A percentile compares a stretch with the other conserved stretches of the same genome.
These are phyloP conservation scores for Physcomitrium patens DNA, from an alignment of 225 moss, liverwort and hornwort species.

Conservation along the genomic window DNA sequence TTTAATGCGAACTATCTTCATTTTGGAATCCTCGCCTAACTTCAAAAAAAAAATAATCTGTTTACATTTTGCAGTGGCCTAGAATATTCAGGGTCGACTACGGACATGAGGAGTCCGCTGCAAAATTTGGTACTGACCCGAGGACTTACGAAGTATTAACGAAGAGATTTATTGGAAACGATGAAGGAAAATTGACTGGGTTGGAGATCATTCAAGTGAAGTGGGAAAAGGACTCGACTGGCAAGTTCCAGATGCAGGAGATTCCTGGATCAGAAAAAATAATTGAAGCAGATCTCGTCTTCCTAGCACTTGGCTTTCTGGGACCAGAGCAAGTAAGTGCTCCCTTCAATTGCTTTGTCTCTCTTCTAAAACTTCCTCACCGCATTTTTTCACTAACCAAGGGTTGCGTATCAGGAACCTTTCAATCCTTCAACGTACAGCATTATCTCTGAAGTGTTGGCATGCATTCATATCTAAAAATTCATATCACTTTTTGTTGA, in stretches of 20 bases:
- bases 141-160: slow-evolving; percentile 81
- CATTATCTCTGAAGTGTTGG: too few species aligned
- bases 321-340: slow-evolving; percentile 82
- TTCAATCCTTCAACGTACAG: background rate
- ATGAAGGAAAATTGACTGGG: slow-evolving; percentile 65
- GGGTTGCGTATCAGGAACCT: background rate
- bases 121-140: slow-evolving; percentile 77
- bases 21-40: background rate
- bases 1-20: background rate
- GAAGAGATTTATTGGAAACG: slow-evolving; percentile 78
- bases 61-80: slow-evolving; percentile 67
- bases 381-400: background rate
- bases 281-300: slow-evolving; percentile 69
- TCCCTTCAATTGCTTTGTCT: background rate
- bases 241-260: slow-evolving; percentile 84
- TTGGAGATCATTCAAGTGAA: slow-evolving; percentile 66
- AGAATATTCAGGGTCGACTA: slow-evolving; percentile 80
- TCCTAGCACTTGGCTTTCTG: slow-evolving; percentile 81
- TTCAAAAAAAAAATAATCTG: slow-evolving; percentile 4
- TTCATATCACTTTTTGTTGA: too few species aligned
- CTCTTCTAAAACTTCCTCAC: background rate
- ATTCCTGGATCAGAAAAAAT: slow-evolving; percentile 71
- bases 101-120: slow-evolving; percentile 79
- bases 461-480: too few species aligned
- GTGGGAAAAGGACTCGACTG: slow-evolving; percentile 78